These are phyloP conservation scores for Craterostigma plantagineum DNA, from an alignment of 257 asterid species.

Conservation along the genomic window DNA sequence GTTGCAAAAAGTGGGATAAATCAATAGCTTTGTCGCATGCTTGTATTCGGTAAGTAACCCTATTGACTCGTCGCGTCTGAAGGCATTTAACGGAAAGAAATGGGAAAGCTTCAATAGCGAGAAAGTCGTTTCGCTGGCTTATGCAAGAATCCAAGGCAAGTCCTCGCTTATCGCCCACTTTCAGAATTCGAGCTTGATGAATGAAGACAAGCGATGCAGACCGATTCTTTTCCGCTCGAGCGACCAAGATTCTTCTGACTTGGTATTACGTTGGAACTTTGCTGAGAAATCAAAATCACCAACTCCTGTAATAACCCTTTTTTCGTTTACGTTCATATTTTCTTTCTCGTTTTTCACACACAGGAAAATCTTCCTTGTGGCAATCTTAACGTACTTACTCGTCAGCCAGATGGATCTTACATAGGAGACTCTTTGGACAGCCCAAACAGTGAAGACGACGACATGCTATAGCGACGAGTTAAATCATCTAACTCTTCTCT, in stretches of 20 bases:
- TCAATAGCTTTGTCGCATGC: background rate
- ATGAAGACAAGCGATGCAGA: conserved; percentile 4
- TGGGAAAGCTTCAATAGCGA: conserved; percentile 5
- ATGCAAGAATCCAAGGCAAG: conserved; percentile 5
- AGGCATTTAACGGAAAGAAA: conserved; percentile 4
- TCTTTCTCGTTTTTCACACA: background rate
- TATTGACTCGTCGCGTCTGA: background rate
- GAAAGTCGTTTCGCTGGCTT: conserved; percentile 2
- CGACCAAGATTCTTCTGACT: background rate
- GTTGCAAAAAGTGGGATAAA: background rate
- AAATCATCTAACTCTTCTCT: too few species aligned
- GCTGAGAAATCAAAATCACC: background rate
- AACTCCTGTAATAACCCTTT: background rate
- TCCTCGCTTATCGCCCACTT: background rate
- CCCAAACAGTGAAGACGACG: background rate
- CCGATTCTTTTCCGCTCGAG: conserved; percentile 1
- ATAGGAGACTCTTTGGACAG: background rate
- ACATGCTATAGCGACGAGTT: background rate
- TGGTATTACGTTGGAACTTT: conserved; percentile 1
- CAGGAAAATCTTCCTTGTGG: conserved; percentile 1
- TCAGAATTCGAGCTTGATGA: conserved; percentile 5
- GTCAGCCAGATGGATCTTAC: conserved; percentile 3
- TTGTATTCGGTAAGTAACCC: background rate
- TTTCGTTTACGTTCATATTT: background rate
- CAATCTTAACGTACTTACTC: background rate